These are phyloP conservation scores for Corrigiola litoralis DNA, from an alignment of 179 eudicot genomes.

Conservation along the genomic window DNA sequence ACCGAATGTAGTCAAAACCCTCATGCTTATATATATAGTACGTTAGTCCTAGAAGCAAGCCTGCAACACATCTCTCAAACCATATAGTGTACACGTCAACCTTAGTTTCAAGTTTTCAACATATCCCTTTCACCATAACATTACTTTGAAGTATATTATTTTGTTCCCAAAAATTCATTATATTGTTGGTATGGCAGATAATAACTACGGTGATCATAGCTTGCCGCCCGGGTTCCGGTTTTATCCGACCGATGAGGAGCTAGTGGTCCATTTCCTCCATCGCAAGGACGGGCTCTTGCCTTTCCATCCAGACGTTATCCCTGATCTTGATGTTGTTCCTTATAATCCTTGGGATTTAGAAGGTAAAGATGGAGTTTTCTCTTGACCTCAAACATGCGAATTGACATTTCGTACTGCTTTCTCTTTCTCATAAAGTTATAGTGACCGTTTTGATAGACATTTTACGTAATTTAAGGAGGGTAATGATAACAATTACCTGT, in stretches of 20 bases:
- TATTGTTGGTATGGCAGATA: slow-evolving; percentile 37
- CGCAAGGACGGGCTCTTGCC: slow-evolving; percentile 66
- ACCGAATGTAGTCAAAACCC: slow-evolving; percentile 6
- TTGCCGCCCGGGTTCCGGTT: slow-evolving; percentile 92
- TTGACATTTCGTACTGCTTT: not conserved
- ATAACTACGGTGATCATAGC: slow-evolving; percentile 24
- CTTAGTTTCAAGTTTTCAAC: not conserved
- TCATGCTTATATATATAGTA: not conserved
- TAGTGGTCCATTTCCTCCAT: slow-evolving; percentile 82
- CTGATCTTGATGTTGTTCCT: slow-evolving; percentile 75
- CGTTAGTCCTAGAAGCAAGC: too few relatives aligned
- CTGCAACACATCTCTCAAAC: not conserved
- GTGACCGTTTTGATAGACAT: too few relatives aligned
- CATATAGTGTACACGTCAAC: not conserved
- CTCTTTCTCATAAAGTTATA: not conserved
- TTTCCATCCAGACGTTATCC: slow-evolving; percentile 79
- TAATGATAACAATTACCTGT: too few relatives aligned
- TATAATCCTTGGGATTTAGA: slow-evolving; percentile 87
- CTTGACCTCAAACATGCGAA: not conserved
- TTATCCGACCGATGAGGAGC: slow-evolving; percentile 86
- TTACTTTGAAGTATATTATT: too few relatives aligned
- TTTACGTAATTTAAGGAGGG: too few relatives aligned
- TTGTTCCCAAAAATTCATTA: not conserved
- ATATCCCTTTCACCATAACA: not conserved
- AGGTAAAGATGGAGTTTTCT: slow-evolving; percentile 35